Evolutionary conservation across 495 filamentous ascomycete genomes (phyloP).

Genomic region (Parachaetomium inaequale): DNA sequence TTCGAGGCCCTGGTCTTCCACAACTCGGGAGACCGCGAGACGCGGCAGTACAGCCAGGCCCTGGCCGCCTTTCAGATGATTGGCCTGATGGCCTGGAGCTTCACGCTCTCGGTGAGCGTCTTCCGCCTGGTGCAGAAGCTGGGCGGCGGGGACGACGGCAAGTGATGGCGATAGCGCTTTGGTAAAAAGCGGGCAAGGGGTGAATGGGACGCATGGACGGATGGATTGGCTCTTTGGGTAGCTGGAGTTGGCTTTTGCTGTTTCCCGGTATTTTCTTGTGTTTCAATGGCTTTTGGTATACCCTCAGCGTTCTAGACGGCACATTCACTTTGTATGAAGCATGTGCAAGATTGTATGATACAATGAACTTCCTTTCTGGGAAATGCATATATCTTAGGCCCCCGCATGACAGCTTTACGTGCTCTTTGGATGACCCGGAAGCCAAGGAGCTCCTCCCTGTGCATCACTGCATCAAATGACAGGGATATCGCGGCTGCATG

Average conservation of each 20-base stretch:
- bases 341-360: background rate
- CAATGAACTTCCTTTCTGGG: background rate
- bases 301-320: conserved; percentile 1
- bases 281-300: background rate
- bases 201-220: background rate
- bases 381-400: too few species aligned
- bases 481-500: background rate
- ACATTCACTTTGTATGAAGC: background rate
- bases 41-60: conserved; percentile 70
- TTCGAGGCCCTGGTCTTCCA: conserved; percentile 78
- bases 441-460: too few species aligned
- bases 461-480: too few species aligned
- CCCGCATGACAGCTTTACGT: too few species aligned
- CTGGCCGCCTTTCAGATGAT: conserved; percentile 78
- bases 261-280: background rate
- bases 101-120: conserved; percentile 84
- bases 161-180: background rate
- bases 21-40: conserved; percentile 41
- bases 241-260: background rate
- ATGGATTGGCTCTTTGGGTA: background rate
- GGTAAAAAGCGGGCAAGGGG: background rate
- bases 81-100: conserved; percentile 81
- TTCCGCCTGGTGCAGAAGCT: conserved; percentile 79
- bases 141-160: conserved; percentile 48
- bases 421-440: too few species aligned